A percentile compares a stretch with the other conserved stretches of the same genome.
phyloP scores from a whole-genome alignment of 2,329 filamentous ascomycete genomes.

The Aspergillus texensis region DNA sequence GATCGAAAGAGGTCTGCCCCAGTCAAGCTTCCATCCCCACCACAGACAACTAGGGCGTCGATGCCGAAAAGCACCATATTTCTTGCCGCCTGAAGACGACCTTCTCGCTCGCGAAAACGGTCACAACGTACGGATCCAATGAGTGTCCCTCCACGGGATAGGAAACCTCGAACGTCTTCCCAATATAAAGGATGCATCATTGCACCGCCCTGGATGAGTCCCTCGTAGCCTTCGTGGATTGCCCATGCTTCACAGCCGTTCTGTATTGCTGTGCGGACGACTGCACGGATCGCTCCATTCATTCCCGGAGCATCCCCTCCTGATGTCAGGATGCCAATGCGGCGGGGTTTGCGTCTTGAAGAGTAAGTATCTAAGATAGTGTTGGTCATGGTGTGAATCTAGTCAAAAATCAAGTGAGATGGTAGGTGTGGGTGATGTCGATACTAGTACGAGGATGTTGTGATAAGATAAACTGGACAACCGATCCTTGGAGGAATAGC shows the following conservation, averaged over 20 bases:
- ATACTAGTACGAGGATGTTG: not conserved
- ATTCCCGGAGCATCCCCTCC: conserved; percentile 94
- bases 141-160: conserved; percentile 90
- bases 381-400: not conserved
- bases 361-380: conserved; percentile 26
- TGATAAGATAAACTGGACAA: not conserved
- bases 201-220: conserved; percentile 83
- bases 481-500: not conserved
- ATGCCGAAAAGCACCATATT: conserved; percentile 94
- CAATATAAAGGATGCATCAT: conserved; percentile 87
- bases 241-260: conserved; percentile 78
- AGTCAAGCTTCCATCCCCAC: conserved; percentile 93
- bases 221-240: conserved; percentile 94
- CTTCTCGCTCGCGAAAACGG: conserved; percentile 85
- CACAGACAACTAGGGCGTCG: conserved; percentile 93
- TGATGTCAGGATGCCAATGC: conserved; percentile 90
- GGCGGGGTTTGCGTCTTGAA: conserved; percentile 53
- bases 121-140: conserved; percentile 94
- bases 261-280: conserved; percentile 88
- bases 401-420: not conserved
- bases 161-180: conserved; percentile 92
- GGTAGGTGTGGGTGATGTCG: not conserved
- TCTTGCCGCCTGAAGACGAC: conserved; percentile 82
- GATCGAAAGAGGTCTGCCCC: conserved; percentile 90
- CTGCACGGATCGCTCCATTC: conserved; percentile 87